A percentile compares a stretch with the other conserved stretches of the same genome.
These are phyloP conservation scores for Cymbopogon flexuosus DNA, from an alignment of 202 grass and related monocot genomes.

Conservation along the genomic window DNA sequence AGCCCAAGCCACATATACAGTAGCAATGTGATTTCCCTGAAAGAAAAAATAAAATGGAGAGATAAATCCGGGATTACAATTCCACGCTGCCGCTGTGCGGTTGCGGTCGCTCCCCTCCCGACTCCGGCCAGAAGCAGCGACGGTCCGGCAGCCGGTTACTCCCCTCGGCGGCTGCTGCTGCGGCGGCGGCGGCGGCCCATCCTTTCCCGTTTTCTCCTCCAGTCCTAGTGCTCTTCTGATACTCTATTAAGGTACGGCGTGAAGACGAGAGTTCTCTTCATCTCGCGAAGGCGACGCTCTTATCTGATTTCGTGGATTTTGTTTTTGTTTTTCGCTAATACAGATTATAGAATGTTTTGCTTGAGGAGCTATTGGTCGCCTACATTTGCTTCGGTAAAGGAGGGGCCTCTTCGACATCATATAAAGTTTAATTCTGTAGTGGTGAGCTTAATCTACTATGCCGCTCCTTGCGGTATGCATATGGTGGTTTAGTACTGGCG, in stretches of 20 bases:
- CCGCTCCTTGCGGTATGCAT: background rate
- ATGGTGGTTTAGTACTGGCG: background rate
- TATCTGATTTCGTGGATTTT: background rate
- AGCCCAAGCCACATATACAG: background rate
- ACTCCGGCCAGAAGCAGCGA: conserved; percentile 2
- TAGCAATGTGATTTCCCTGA: background rate
- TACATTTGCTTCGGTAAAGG: conserved; percentile 11
- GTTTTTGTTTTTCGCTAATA: background rate
- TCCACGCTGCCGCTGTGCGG: background rate
- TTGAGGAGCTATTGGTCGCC: conserved; percentile 27
- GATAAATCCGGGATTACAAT: background rate
- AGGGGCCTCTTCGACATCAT: background rate
- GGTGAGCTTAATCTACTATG: conserved; percentile 32
- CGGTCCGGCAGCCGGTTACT: background rate
- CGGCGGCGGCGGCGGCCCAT: background rate
- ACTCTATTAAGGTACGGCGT: background rate
- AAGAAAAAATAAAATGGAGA: background rate
- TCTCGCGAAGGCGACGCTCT: background rate
- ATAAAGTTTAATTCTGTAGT: conserved; percentile 39
- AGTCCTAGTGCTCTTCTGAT: background rate
- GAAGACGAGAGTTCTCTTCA: background rate
- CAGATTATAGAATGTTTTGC: conserved; percentile 33
- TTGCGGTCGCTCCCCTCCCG: background rate
- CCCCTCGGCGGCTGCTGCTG: background rate
- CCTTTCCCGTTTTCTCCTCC: background rate